Base-by-base conservation (phyloP, 2,329 filamentous ascomycete species). In the Penicillium sp. region DNA sequence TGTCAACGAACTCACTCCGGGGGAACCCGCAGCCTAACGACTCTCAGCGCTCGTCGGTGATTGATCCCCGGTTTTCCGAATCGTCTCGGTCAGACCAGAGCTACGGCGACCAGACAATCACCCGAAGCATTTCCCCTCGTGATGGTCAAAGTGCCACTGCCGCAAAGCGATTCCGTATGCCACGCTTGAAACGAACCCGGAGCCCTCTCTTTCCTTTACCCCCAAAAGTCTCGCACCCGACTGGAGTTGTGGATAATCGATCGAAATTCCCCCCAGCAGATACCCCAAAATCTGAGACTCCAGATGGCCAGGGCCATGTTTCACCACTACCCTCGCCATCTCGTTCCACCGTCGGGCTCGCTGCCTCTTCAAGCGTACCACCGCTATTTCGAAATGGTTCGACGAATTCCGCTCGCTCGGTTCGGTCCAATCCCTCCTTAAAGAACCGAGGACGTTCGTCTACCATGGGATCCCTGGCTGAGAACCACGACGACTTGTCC, bases 31-130 rank as follows among this genome's bases (percentile, higher is more conserved):
- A 87, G 56, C 80, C 82, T 44, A 85, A 87, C 59, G 85, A 88
- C 59, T 78, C 79, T 26, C 80, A 80, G 56, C 84, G 85, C 14
- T 80, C 84, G 3, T 85, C 85, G 8, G 79, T 89, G 20, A 85
- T 87, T 11, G 77, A 84, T 31, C 82, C 83, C 60, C 81, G 90
- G 39, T 76, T 89, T 29, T 94, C 90, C 5, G 93, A 97, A 68
- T 97, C 93, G 2, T 96, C 92, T 2, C 85, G 89, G 63, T 97
- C 93, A 29, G 92, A 97, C 72, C 89, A 85, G 43, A 96, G 90
- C 74, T 89, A 87, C 16, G 85, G 82, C 40, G 88, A 92, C 66
- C 82, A 82, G 63, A 76, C 84, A 48, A 84, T 83, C 72, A 40
- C 48, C 20, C 82, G 80, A 47, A 82, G 78, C 61, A 82, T 81